Evolutionary conservation across 176 grass and related monocot species (phyloP).

Genomic region (Rhynchospora tenuis): DNA sequence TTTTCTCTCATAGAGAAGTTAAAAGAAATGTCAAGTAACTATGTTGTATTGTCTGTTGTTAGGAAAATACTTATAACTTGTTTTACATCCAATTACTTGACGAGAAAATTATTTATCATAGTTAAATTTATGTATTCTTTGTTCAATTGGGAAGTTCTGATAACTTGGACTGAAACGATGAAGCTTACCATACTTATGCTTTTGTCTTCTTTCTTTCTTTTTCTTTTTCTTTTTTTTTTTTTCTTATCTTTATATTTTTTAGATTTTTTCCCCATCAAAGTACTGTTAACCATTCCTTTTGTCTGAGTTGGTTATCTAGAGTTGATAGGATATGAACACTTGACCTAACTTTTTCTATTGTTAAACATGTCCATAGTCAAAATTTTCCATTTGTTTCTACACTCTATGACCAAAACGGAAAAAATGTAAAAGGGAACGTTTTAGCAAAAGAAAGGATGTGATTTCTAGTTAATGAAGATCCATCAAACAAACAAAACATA

Average conservation of each 20-base stretch:
- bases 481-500: conserved; percentile 8
- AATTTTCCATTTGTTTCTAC: neutral
- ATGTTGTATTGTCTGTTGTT: no score
- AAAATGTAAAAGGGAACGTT: neutral
- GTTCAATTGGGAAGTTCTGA: neutral
- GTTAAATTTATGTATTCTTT: no score
- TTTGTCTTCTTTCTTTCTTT: neutral
- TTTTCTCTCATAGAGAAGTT: no score
- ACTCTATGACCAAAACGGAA: neutral
- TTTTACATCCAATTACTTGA: no score
- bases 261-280: neutral
- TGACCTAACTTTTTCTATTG: conserved; percentile 9
- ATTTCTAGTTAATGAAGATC: neutral
- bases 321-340: neutral
- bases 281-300: neutral
- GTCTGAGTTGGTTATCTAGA: neutral
- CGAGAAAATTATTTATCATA: no score
- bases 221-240: neutral
- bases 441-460: neutral
- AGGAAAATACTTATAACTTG: no score
- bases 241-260: neutral
- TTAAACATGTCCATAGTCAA: neutral
- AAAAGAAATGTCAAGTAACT: no score
- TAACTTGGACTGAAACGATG: neutral
- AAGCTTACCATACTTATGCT: neutral